Conservation (phyloP, 2,329 filamentous ascomycete genomes). For the Chaetothyriales sp. region DNA sequence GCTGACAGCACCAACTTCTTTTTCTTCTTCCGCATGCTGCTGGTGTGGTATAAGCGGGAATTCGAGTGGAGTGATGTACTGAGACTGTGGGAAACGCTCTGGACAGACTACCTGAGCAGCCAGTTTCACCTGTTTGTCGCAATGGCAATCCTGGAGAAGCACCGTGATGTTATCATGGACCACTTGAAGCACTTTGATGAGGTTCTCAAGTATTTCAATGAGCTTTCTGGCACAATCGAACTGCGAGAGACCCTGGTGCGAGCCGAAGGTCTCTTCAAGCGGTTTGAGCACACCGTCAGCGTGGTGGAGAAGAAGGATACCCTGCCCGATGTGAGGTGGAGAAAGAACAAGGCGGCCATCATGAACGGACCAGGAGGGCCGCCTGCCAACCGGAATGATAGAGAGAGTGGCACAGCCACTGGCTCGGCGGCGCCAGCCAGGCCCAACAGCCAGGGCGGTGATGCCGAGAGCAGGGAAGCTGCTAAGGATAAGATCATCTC, state of each 20-base stretch:
- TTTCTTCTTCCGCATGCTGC: slow-evolving; percentile 94
- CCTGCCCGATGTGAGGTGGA: slow-evolving; percentile 41
- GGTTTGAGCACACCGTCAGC: slow-evolving; percentile 78
- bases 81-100: slow-evolving; percentile 78
- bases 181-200: slow-evolving; percentile 93
- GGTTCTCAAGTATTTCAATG: slow-evolving; percentile 93
- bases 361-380: neutral
- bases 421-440: neutral
- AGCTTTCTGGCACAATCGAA: slow-evolving; percentile 85
- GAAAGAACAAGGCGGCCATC: slow-evolving; percentile 1
- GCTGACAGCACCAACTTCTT: slow-evolving; percentile 98
- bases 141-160: slow-evolving; percentile 85
- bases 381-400: neutral
- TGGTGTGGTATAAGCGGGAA: slow-evolving; percentile 98
- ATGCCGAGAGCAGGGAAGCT: slow-evolving; percentile 15
- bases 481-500: slow-evolving; percentile 42
- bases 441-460: slow-evolving; percentile 3
- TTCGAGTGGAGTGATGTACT: slow-evolving; percentile 81
- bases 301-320: slow-evolving; percentile 82
- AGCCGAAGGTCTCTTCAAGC: slow-evolving; percentile 74
- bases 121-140: slow-evolving; percentile 93
- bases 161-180: slow-evolving; percentile 88
- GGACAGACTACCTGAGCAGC: slow-evolving; percentile 80
- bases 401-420: neutral
- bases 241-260: slow-evolving; percentile 71